These are phyloP conservation scores for Aspergillus fumigatiaffinis DNA, from an alignment of 2,329 filamentous ascomycete species.

Conservation along the genomic window DNA sequence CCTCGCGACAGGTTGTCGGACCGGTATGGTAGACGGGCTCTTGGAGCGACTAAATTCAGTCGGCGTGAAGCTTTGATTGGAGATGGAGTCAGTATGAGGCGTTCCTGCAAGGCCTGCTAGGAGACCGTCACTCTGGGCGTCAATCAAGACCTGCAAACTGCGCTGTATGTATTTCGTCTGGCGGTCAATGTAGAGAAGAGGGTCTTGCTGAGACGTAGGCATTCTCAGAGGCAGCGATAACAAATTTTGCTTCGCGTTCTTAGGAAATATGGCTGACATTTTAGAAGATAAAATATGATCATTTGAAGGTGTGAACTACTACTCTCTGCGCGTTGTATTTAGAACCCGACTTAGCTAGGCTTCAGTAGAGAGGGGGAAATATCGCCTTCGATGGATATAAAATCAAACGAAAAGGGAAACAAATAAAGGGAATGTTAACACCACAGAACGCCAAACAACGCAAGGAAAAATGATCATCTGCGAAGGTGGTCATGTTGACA, in stretches of 20 bases:
- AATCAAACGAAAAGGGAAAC: neutral
- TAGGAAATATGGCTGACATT: conserved; percentile 32
- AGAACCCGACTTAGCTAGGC: neutral
- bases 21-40: conserved; percentile 34
- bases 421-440: neutral
- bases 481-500: neutral
- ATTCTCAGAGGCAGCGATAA: conserved; percentile 27
- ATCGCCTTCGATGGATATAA: neutral
- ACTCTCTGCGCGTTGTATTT: neutral
- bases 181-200: conserved; percentile 49
- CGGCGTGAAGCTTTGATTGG: conserved; percentile 44
- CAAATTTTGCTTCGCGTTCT: conserved; percentile 19
- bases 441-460: neutral
- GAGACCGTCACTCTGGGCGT: conserved; percentile 58
- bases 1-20: conserved; percentile 38
- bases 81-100: conserved; percentile 39
- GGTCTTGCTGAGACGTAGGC: conserved; percentile 33
- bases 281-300: conserved; percentile 3
- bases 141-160: conserved; percentile 56
- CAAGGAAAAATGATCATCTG: neutral
- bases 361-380: neutral
- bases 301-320: neutral
- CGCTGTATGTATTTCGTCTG: conserved; percentile 53
- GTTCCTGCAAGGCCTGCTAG: conserved; percentile 44
- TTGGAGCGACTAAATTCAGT: conserved; percentile 24